Base-by-base conservation (phyloP, 2,329 filamentous ascomycete genomes). In the Hirsutella minnesotensis region DNA sequence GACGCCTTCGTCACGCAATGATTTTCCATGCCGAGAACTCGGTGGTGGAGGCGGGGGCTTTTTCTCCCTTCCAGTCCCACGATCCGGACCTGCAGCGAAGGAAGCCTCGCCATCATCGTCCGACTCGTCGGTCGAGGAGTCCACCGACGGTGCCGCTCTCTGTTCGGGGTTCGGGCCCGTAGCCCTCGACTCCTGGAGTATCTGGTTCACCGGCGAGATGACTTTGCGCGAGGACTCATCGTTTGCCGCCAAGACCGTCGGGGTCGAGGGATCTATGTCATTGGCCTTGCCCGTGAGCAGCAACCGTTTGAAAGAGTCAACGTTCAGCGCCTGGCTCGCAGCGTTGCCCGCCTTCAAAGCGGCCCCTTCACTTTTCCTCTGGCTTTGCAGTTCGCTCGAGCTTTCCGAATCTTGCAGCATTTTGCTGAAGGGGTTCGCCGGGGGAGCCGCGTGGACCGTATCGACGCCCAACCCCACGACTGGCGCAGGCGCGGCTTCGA, bases 11-110 rank as follows among this genome's bases (percentile, higher is more conserved):
- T 43, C 59, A 49, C 71, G 77, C 49, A 90, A 83, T 16, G 81
- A 70, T 60, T 83, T 89, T 4, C 86, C 86, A 62, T 89, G 84
- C 43, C 84, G 77, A 41, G 83, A 87, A 55, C 75, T 86, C 10
- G 71, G 71, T 19, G 84, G 84, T 7, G 83, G 82, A 5, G 85
- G 84, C 13, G 83, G 82, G 48, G 76, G 77, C 60, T 77, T 79
- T 56, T 81, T 83, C 30, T 56, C 56, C 46, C 49, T 65, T 34
- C 41, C 40, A 9, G 52, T 41, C 16, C 52, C 52, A 19, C 20
- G 18, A 13, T 21, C 12, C 10, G 38, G 9, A 13, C 27, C 30
- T 5, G 38, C 10, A 12, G 7, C 12, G 18, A 18, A 31, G 3
- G 31, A 18, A 3, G 19, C 34, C 15, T 38, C 35, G 9, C 31